phyloP scores from a whole-genome alignment of 352 stramenopile species.

The Phytophthora melonis region DNA sequence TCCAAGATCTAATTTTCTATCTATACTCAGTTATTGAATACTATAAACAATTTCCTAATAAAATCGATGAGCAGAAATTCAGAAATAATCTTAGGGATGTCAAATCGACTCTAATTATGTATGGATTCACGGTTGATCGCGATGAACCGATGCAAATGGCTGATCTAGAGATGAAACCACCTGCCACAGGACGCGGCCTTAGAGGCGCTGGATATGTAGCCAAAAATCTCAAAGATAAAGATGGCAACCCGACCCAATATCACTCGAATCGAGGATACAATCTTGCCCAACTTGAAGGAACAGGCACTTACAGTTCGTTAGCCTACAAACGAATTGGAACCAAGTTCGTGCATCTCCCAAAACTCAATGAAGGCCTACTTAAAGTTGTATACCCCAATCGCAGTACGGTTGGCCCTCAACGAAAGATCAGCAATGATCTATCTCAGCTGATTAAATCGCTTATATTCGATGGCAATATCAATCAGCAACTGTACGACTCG shows the following conservation, averaged over 20 bases:
- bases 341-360: not conserved
- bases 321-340: not conserved
- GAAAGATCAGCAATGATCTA: not conserved
- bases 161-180: no score
- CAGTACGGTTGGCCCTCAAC: not conserved
- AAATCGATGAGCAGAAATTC: no score
- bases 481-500: no score
- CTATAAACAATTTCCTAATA: no score
- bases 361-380: not conserved
- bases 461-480: no score
- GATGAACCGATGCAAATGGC: not conserved
- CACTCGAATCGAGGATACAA: not conserved
- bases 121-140: not conserved
- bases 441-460: not conserved
- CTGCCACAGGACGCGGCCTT: no score
- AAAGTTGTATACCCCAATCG: not conserved
- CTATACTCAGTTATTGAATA: no score
- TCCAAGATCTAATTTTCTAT: no score
- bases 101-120: not conserved
- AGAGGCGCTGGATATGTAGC: no score
- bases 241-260: not conserved
- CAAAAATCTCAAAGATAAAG: no score
- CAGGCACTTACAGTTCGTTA: not conserved
- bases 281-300: not conserved
- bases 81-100: no score